These are phyloP conservation scores for Penicillium sp. DNA, from an alignment of 2,329 filamentous ascomycete species.

Conservation along the genomic window DNA sequence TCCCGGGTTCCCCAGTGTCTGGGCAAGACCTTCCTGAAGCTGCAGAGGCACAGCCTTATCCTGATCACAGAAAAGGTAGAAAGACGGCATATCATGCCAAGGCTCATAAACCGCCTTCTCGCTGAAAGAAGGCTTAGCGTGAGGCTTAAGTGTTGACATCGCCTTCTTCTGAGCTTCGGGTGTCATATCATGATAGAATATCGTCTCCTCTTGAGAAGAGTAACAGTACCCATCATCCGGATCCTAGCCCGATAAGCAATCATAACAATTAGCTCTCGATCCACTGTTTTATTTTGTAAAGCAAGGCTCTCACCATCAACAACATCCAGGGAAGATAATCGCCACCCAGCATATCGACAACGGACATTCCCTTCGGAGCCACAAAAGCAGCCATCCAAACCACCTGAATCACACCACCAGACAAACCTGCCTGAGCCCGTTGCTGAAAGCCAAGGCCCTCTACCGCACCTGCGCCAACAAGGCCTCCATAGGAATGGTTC, in stretches of 20 bases:
- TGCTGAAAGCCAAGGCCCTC: constrained; percentile 26
- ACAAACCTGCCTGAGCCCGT: constrained; percentile 18
- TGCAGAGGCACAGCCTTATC: constrained; percentile 32
- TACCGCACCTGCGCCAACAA: constrained; percentile 28
- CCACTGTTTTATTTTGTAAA: neutral
- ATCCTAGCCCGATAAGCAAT: neutral
- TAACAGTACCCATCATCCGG: constrained; percentile 18
- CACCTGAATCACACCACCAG: constrained; percentile 32
- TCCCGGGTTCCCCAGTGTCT: constrained; percentile 28
- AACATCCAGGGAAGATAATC: constrained; percentile 28
- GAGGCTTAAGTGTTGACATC: constrained; percentile 23
- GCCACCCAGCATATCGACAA: constrained; percentile 29
- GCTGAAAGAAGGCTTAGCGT: constrained; percentile 25
- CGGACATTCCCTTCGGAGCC: constrained; percentile 30
- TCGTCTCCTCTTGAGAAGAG: constrained; percentile 10
- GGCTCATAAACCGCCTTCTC: constrained; percentile 28
- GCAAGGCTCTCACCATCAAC: constrained; percentile 13
- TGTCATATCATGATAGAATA: constrained; percentile 35
- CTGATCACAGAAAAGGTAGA: constrained; percentile 38
- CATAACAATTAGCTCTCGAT: neutral
- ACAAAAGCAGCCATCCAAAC: constrained; percentile 37
- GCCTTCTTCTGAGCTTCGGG: constrained; percentile 23
- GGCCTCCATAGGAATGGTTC: constrained; percentile 33
- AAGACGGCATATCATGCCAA: constrained; percentile 36
- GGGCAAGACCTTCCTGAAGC: constrained; percentile 33